Evolutionary conservation across 257 asterid genomes (phyloP), one percentile per base, ranked within the genome.

Genomic region (Catharanthus roseus): DNA sequence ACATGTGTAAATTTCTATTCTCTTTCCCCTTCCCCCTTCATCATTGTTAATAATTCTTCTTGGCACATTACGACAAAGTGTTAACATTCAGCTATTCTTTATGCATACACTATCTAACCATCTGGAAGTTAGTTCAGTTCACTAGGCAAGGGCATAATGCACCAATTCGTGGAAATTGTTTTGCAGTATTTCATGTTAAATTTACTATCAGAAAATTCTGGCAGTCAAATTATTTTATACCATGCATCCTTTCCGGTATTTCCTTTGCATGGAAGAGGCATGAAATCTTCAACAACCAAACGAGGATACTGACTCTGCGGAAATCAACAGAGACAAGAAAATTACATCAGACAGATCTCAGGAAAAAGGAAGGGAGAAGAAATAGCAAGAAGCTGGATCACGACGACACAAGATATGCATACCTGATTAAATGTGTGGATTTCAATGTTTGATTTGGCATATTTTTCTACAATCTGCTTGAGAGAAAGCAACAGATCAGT

Each of bases 401-500:
- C 15, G 55, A 18, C 33, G 34, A 26, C 36, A 38, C 10, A 4
- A 44, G 44, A 36, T 42, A 42, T 54, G 49, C 80, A 68, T 41
- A 90, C 99, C 99, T 95, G 99, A 82, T 90, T 91, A 77, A 95
- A 95, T 53, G 99, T 87, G 76, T 95, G 99, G 78, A 95, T 95
- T 54, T 91, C 89, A 64, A 95, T 81, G 44, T 85, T 86, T 79
- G 96, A 87, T 26, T 85, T 79, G 76, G 85, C 55, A 80, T 95
- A 95, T 75, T 91, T 95, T 60, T 95, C 96, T 61, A 95, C 86
- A 73, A 95, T 95, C 99, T 95, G 79, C 77, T 72, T 62, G 76
- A 64, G 73, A 65, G 69, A 55, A 75, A 42, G 55, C 33, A 67
- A 78, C 16, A 73, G 24, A 65, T 88, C 41, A 82, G 82, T 72